Evolutionary conservation across 176 grass and related monocot species (phyloP), one percentile per base, ranked within the genome.

Genomic region (sorghum (Sorghum bicolor)): DNA sequence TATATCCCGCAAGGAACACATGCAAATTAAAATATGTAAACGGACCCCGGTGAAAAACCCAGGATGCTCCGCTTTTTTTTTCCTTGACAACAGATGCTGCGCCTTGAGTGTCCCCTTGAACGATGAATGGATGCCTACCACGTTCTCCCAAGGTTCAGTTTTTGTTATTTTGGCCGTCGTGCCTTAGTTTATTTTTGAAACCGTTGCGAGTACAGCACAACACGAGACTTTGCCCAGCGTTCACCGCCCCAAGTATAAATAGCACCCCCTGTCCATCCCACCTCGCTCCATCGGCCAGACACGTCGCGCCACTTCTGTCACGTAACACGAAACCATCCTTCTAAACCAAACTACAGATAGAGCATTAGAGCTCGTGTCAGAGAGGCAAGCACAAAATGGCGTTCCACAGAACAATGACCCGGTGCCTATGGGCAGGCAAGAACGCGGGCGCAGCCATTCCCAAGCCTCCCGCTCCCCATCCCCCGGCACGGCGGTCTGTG

Each of bases 351-450:
- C 52, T n/a, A 55, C 52, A 52, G 20, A 57, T 1, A 29, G 25
- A 70, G 34, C 67, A 41, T 1, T 14, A 44, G n/a, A 90, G 20
- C 26, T 64, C 26, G 57, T 70, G 40, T 26, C 26, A 44, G 67
- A 5, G 50, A 32, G 1, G 58, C 28, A 14, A 79, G 57, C 39
- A 32, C 64, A 87, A 87, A 41, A 94, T 94, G 92, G 92, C 92
- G 4, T 90, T 89, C 61, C 86, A 64, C 58, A 74, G 90, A 92
- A 92, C 78, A 17, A 66, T 92, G 3, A 75, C 84, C 10, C 84
- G 79, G 37, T 63, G 84, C 78, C 41, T 94, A 4, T 90, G 89
- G 84, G 84, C 75, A 2, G 69, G 62, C 80, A 87, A 80, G 69
- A 87, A 4, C 63, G 80, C 80, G 26, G 53, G 68, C 30, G 40